phyloP scores from a whole-genome alignment of 495 filamentous ascomycete species.

The Penicillium antarcticum region DNA sequence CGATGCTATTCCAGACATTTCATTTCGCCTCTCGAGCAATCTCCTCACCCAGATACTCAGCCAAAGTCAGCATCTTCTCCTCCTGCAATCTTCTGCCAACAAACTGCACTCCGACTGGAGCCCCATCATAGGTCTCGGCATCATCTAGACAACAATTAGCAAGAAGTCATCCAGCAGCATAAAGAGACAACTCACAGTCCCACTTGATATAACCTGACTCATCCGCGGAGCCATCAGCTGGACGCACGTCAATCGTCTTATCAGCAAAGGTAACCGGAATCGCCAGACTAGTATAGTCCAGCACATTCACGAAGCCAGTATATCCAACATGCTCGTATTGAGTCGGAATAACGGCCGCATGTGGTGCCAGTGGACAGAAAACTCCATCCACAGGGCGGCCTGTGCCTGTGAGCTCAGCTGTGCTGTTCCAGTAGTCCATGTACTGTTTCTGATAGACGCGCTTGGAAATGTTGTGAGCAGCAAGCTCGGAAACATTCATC shows the following conservation, averaged over 20 bases:
- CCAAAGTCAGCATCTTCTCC: constrained; percentile 48
- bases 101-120: constrained; percentile 52
- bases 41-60: constrained; percentile 32
- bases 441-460: constrained; percentile 60
- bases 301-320: constrained; percentile 47
- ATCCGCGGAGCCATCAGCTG: constrained; percentile 31
- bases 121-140: constrained; percentile 49
- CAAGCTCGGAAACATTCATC: constrained; percentile 45
- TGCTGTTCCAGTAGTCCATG: constrained; percentile 69
- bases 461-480: constrained; percentile 54
- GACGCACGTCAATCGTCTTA: constrained; percentile 47
- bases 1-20: background rate
- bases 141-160: constrained; percentile 39
- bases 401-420: constrained; percentile 48
- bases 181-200: constrained; percentile 47
- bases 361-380: constrained; percentile 43
- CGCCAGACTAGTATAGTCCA: constrained; percentile 57
- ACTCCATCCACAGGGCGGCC: constrained; percentile 56
- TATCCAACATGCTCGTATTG: constrained; percentile 52
- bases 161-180: background rate
- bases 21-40: constrained; percentile 7
- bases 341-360: constrained; percentile 46
- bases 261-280: constrained; percentile 57
- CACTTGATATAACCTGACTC: constrained; percentile 41
- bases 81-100: constrained; percentile 49